Evolutionary conservation across 192 early-diverging fungal genomes (phyloP).

Genomic region (Coemansia sp.): DNA sequence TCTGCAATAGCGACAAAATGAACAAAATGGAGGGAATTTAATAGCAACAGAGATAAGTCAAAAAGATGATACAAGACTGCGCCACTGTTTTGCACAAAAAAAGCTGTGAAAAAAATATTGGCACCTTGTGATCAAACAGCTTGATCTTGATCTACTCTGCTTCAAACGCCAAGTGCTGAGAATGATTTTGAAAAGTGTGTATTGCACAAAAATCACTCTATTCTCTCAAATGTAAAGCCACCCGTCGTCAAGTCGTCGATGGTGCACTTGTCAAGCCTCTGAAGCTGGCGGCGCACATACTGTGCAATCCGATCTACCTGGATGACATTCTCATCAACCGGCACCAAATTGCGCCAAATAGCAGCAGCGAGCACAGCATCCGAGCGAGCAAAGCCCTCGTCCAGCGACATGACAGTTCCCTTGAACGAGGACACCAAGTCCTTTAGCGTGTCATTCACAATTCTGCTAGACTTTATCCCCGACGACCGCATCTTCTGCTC

Average conservation of each 20-base stretch:
- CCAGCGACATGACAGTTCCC: slow-evolving; percentile 88
- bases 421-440: slow-evolving; percentile 85
- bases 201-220: background rate
- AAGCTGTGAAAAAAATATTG: background rate
- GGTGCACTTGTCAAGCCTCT: slow-evolving; percentile 27
- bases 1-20: background rate
- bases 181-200: too few species aligned
- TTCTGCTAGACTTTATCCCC: slow-evolving; percentile 74
- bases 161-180: too few species aligned
- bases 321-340: slow-evolving; percentile 35
- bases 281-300: slow-evolving; percentile 38
- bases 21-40: background rate
- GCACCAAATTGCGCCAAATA: slow-evolving; percentile 71
- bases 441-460: slow-evolving; percentile 75
- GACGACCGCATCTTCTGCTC: slow-evolving; percentile 83
- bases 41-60: background rate
- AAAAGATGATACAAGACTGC: background rate
- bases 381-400: slow-evolving; percentile 86
- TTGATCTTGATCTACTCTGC: background rate
- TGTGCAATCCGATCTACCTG: slow-evolving; percentile 29
- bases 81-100: background rate
- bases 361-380: slow-evolving; percentile 91
- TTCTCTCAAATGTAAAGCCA: slow-evolving; percentile 41
- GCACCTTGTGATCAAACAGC: background rate
- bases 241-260: slow-evolving; percentile 26